phyloP scores from a whole-genome alignment of 805 yeast species.

The Monosporozyma siamensis region DNA sequence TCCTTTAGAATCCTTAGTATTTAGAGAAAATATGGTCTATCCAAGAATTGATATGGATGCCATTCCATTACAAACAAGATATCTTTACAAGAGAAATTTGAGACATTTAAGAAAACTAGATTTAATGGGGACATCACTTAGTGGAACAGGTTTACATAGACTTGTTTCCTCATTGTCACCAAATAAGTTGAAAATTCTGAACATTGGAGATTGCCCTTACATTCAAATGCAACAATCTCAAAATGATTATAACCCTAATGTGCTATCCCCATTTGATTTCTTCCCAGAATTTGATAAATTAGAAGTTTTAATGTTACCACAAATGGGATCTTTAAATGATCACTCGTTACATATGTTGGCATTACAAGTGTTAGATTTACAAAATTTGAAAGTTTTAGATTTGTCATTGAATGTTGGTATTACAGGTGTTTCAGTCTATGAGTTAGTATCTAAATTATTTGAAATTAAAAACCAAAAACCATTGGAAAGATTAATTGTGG shows the following conservation, averaged over 20 bases:
- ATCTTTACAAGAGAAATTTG: slow-evolving; percentile 10
- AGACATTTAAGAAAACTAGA: slow-evolving; percentile 15
- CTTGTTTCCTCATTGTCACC: slow-evolving; percentile 10
- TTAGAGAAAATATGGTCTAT: slow-evolving; percentile 19
- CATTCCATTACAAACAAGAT: not conserved
- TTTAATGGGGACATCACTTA: slow-evolving; percentile 25
- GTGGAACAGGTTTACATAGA: slow-evolving; percentile 17
- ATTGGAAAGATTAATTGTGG: slow-evolving; percentile 16
- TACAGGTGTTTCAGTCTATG: slow-evolving; percentile 26
- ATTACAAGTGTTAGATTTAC: slow-evolving; percentile 9
- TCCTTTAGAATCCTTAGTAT: slow-evolving; percentile 17
- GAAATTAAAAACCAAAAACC: slow-evolving; percentile 10
- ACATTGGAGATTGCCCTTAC: slow-evolving; percentile 26
- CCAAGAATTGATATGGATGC: slow-evolving; percentile 12
- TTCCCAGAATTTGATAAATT: slow-evolving; percentile 12
- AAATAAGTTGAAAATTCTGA: slow-evolving; percentile 11
- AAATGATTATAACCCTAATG: not conserved
- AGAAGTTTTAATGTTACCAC: slow-evolving; percentile 20
- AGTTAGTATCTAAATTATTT: slow-evolving; percentile 16
- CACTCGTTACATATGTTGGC: slow-evolving; percentile 12
- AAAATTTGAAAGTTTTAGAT: slow-evolving; percentile 18
- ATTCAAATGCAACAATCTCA: slow-evolving; percentile 5
- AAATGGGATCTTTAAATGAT: slow-evolving; percentile 20
- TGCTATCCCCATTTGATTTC: slow-evolving; percentile 9
- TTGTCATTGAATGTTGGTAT: slow-evolving; percentile 25